Base-by-base conservation (phyloP, 768 basidiomycete species). In the Ephemerocybe angulata region DNA sequence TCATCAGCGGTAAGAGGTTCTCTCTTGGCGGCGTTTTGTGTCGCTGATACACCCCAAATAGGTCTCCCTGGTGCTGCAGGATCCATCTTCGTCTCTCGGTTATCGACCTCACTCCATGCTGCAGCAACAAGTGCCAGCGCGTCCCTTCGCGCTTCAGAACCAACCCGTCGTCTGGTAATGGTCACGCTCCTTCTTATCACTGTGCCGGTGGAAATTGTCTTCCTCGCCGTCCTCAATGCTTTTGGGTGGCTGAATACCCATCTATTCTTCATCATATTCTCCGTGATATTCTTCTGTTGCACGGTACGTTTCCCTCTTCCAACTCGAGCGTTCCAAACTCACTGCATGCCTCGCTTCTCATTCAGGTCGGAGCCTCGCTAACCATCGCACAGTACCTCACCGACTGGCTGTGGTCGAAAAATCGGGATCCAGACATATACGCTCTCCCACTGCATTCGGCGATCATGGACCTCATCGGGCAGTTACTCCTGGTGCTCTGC, bases 361-460 rank as follows among this genome's bases (percentile, higher is more conserved):
- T 21, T 53, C 63, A 96, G 93, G 86, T 89, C 25, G 67, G 77
- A 12, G 70, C 83, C 55, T 93, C 93, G 2, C 77, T 98, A 4
- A 24, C 77, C 27, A 68, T 89, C 30, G 93, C 90, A 1, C 81
- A 76, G 48, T 62, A 65, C 11, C 74, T 94, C 47, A 94, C 93
- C 2, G 71, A 82, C 41, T 85, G 83, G 65, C 79, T 97, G 25
- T 96, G 93, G 93, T 79, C 80, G 0, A 83, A 75, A 53, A 76
- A 81, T 11, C 76, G 84, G 25, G 94, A 98, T 66, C 94, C 94
- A 4, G 94, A 98, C 67, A 86, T 89, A 71, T 95, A 96, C 66
- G 93, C 93, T 1, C 72, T 98, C n/a, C 94, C 94, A 7, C 82
- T 96, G 25, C 93, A 96, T 60, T 93, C 90, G 11, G 90, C 93